Evolutionary conservation across 2,329 filamentous ascomycete genomes (phyloP), one percentile per base, ranked within the genome.

Genomic region (Metarhizium rileyi): DNA sequence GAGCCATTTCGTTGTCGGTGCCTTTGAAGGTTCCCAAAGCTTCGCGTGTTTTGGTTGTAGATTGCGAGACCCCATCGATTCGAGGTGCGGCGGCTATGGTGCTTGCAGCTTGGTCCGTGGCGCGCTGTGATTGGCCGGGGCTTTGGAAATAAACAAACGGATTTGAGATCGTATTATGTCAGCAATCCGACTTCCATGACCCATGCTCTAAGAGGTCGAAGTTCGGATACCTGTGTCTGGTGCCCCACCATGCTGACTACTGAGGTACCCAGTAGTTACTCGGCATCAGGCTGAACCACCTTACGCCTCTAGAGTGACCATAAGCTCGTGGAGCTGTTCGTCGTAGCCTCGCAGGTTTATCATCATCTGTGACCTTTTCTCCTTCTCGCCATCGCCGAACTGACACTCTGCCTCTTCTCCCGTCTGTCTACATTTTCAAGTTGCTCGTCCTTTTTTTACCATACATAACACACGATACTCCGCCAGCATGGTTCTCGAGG

Each of bases 401-500:
- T 41, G 26, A 25, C 50, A 14, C 33, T 50, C 26, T 6, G n/a
- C n/a, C n/a, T n/a, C n/a, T n/a, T n/a, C n/a, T n/a, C n/a, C n/a
- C 30, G 5, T 14, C 8, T 33, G 5, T 33, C 40, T 18, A 26
- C 23, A 36, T 22, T 22, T 33, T 5, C 5, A 25, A 20, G 26
- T 26, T 10, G 7, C 10, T 9, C n/a, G 25, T 26, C 8, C 23
- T 26, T 12, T 9, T n/a, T 16, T 7, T 38, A 30, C 18, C 7
- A 35, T n/a, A 10, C 14, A n/a, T n/a, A 46, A 4, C 25, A 25
- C 16, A 5, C 38, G 30, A 41, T n/a, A 9, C 22, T 25, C 5
- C 69, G 71, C 69, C 82, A 90, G 78, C 65, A 98, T 98, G 93
- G 87, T 85, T 72, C 84, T 98, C 71, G 93, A 98, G 83, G 94